Conservation (phyloP, 129 eudicot species). For the Lonicera japonica region DNA sequence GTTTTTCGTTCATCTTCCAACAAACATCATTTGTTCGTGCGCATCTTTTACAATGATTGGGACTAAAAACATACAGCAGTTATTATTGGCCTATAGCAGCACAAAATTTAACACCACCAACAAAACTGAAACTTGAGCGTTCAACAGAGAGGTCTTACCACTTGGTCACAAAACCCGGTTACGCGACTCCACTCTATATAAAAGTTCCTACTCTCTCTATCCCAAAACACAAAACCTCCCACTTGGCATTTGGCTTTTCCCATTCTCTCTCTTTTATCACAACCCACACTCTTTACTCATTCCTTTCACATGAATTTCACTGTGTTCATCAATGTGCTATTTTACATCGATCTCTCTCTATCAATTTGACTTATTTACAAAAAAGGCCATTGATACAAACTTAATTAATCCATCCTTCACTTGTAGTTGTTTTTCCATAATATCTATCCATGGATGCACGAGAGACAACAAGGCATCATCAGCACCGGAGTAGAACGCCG, state of each 20-base stretch:
- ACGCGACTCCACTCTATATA: too few relatives aligned
- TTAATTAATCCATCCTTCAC: neutral
- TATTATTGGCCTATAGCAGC: too few relatives aligned
- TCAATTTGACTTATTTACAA: too few relatives aligned
- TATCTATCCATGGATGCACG: conserved; percentile 15
- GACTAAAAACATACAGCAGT: too few relatives aligned
- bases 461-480: conserved; percentile 15
- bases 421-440: neutral
- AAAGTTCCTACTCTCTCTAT: neutral
- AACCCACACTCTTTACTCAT: neutral
- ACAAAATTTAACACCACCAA: too few relatives aligned
- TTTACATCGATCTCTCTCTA: too few relatives aligned
- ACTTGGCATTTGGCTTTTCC: conserved; percentile 23
- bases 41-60: too few relatives aligned
- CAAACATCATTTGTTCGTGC: too few relatives aligned
- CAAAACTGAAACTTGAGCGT: too few relatives aligned
- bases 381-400: neutral
- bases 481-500: conserved; percentile 45
- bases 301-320: neutral
- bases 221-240: neutral
- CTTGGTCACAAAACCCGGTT: too few relatives aligned
- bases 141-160: too few relatives aligned
- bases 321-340: neutral
- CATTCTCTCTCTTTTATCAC: conserved; percentile 8
- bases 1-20: too few relatives aligned